Conservation (phyloP, 1,284 basidiomycete genomes). For the Laetiporus sulphureus region DNA sequence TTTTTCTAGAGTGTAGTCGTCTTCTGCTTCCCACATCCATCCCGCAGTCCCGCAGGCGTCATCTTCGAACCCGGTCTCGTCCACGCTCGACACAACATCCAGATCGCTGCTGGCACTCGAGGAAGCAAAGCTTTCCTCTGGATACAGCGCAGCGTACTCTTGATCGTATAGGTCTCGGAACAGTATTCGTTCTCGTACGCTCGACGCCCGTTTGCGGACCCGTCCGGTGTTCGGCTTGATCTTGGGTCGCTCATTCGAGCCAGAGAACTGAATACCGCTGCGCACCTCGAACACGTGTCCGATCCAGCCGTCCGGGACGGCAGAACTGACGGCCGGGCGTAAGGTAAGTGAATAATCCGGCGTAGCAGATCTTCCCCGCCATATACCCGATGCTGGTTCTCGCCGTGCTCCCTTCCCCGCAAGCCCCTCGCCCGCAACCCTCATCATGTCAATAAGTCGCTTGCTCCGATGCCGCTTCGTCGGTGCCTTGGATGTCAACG, state of each 20-base stretch:
- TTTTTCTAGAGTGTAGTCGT: conserved; percentile 50
- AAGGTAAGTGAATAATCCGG: not conserved
- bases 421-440: not conserved
- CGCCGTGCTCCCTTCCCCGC: not conserved
- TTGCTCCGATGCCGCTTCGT: conserved; percentile 6
- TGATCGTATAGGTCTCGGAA: conserved; percentile 20
- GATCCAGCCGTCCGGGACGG: conserved; percentile 8
- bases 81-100: not conserved
- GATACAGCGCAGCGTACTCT: conserved; percentile 2
- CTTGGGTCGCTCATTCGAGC: conserved; percentile 38
- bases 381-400: not conserved
- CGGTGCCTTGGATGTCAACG: conserved; percentile 3
- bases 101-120: not conserved
- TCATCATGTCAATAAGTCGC: not conserved
- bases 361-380: too few relatives aligned
- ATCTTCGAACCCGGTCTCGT: conserved; percentile 8
- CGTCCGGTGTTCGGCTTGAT: conserved; percentile 42
- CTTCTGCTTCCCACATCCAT: conserved; percentile 61
- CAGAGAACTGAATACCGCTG: conserved; percentile 36
- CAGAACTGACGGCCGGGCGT: conserved; percentile 4
- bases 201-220: conserved; percentile 49
- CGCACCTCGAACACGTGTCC: conserved; percentile 58
- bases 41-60: conserved; percentile 18
- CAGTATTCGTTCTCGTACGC: conserved; percentile 50
- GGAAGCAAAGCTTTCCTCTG: not conserved